Evolutionary conservation across 371 early-diverging fungal genomes (phyloP).

Genomic region (Mucor racemosus): DNA sequence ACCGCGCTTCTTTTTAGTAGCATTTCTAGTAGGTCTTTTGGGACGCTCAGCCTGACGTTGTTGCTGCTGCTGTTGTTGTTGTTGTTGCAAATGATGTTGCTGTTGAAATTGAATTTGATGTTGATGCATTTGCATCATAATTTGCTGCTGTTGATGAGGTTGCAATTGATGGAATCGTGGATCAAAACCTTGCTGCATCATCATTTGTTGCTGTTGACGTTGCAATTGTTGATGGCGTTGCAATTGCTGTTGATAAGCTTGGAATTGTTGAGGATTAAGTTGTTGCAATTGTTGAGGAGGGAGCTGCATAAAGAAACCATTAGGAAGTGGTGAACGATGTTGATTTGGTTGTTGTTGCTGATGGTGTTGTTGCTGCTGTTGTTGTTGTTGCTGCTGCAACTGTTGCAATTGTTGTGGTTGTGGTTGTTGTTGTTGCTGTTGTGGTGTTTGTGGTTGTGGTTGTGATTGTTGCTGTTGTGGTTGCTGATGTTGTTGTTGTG

Average conservation of each 20-base stretch:
- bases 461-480: not conserved
- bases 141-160: slow-evolving; percentile 23
- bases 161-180: slow-evolving; percentile 32
- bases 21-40: slow-evolving; percentile 39
- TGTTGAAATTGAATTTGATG: slow-evolving; percentile 29
- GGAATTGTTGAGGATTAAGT: slow-evolving; percentile 16
- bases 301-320: slow-evolving; percentile 24
- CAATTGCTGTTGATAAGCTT: slow-evolving; percentile 26
- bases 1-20: slow-evolving; percentile 41
- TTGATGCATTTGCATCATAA: slow-evolving; percentile 28
- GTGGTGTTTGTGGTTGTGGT: not conserved
- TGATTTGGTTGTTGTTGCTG: slow-evolving; percentile 29
- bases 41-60: slow-evolving; percentile 32
- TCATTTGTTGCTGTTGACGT: slow-evolving; percentile 16
- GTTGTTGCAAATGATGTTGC: slow-evolving; percentile 20
- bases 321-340: slow-evolving; percentile 27
- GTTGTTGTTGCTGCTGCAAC: not conserved
- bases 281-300: slow-evolving; percentile 25
- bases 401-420: slow-evolving; percentile 23
- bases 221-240: slow-evolving; percentile 28
- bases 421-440: not conserved
- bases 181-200: slow-evolving; percentile 23
- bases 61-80: slow-evolving; percentile 35
- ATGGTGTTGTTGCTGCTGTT: slow-evolving; percentile 18
- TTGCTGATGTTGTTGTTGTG: not conserved